A percentile compares a stretch with the other conserved stretches of the same genome.
Evolutionary conservation across 2,329 filamentous ascomycete species (phyloP).

Genomic region (Colletotrichum filicis): DNA sequence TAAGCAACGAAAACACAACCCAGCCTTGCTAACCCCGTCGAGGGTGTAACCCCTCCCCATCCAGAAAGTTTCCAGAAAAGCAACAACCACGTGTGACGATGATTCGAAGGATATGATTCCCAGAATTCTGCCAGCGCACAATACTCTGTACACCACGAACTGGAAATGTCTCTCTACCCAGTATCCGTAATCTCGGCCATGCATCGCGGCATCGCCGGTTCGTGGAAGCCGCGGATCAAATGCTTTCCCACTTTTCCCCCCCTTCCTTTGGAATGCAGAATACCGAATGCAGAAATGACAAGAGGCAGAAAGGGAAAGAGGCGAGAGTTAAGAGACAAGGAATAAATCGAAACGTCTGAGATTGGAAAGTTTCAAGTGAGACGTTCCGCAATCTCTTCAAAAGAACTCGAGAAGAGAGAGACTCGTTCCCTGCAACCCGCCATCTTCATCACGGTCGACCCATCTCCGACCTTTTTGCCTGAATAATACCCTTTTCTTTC

Average conservation of each 20-base stretch:
- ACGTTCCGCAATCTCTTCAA: not conserved
- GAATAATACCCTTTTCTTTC: not conserved
- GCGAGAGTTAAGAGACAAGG: not conserved
- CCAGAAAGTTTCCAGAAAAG: slow-evolving; percentile 29
- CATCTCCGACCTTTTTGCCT: not conserved
- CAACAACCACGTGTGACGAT: slow-evolving; percentile 11
- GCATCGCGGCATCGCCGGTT: not conserved
- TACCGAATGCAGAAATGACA: not conserved
- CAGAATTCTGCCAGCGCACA: not conserved
- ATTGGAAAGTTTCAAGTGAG: not conserved
- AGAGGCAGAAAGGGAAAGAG: not conserved
- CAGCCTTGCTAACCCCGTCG: not conserved
- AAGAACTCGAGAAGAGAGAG: not conserved
- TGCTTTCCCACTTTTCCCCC: no score
- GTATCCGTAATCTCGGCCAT: not conserved
- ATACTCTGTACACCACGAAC: not conserved
- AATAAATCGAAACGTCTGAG: not conserved
- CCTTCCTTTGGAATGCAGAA: not conserved
- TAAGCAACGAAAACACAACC: not conserved
- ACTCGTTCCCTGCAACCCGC: not conserved
- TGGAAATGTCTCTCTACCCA: not conserved
- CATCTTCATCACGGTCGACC: not conserved
- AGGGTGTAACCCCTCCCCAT: slow-evolving; percentile 4
- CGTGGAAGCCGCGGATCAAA: no score
- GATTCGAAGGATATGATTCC: not conserved